phyloP scores from a whole-genome alignment of 805 yeast genomes.

The Candida sanyiensis region DNA sequence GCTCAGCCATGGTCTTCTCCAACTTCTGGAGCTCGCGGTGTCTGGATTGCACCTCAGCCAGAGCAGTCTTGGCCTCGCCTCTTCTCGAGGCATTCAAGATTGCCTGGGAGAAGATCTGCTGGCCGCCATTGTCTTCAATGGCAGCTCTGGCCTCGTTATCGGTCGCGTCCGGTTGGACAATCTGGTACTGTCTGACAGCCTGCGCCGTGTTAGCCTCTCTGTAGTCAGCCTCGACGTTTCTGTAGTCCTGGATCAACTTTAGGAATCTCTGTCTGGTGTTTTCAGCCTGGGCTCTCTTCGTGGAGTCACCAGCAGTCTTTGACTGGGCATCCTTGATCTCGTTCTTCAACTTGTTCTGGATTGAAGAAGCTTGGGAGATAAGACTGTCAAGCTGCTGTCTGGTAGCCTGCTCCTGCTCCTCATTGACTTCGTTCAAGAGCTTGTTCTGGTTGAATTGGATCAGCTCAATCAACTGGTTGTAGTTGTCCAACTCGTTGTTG shows the following conservation, averaged over 20 bases:
- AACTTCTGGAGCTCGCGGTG: constrained; percentile 92
- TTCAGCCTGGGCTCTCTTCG: constrained; percentile 88
- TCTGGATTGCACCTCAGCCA: constrained; percentile 92
- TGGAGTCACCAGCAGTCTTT: constrained; percentile 61
- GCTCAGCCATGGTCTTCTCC: constrained; percentile 92
- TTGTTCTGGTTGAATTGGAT: constrained; percentile 67
- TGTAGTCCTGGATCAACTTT: constrained; percentile 79
- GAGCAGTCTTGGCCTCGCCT: constrained; percentile 92
- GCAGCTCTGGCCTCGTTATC: constrained; percentile 81
- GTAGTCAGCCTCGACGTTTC: constrained; percentile 80
- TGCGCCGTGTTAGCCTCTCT: constrained; percentile 78
- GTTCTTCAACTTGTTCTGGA: constrained; percentile 68
- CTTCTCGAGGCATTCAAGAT: constrained; percentile 78
- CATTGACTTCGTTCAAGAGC: constrained; percentile 66
- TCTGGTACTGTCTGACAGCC: constrained; percentile 88
- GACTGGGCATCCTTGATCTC: constrained; percentile 75
- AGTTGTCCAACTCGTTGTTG: constrained; percentile 64
- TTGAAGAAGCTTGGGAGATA: constrained; percentile 69
- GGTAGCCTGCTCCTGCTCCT: constrained; percentile 59
- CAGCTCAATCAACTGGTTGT: constrained; percentile 61
- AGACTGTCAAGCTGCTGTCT: constrained; percentile 74
- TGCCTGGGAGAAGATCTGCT: constrained; percentile 93
- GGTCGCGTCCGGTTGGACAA: constrained; percentile 82
- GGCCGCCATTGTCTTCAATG: constrained; percentile 76
- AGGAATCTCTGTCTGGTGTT: constrained; percentile 80